Conservation (phyloP, 768 basidiomycete species). For the Phaffia australis region DNA sequence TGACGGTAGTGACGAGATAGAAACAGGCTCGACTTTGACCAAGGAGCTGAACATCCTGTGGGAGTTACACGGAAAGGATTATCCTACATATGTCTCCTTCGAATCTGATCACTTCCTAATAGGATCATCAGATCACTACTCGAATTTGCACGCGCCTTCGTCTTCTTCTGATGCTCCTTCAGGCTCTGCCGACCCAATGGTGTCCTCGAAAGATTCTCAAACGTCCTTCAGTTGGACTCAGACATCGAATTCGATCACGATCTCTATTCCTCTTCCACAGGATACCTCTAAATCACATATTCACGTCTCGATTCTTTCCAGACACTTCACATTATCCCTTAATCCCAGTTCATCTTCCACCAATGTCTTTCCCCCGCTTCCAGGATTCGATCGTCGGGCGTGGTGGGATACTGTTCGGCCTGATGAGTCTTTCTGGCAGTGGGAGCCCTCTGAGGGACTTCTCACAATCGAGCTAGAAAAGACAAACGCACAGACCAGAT, state of each 20-base stretch:
- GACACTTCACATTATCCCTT: slow-evolving; percentile 57
- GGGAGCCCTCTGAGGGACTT: slow-evolving; percentile 55
- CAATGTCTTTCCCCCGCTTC: neutral
- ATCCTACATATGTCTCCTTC: neutral
- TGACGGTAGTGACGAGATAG: neutral
- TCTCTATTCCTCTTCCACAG: slow-evolving; percentile 74
- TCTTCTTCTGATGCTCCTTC: slow-evolving; percentile 48
- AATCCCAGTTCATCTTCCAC: neutral
- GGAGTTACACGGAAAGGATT: slow-evolving; percentile 13
- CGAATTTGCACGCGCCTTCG: slow-evolving; percentile 41
- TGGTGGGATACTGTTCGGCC: slow-evolving; percentile 69
- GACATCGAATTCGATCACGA: slow-evolving; percentile 64
- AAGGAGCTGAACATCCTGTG: slow-evolving; percentile 15
- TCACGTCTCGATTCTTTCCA: slow-evolving; percentile 54
- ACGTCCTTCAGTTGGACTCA: slow-evolving; percentile 92
- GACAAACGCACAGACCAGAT: slow-evolving; percentile 65
- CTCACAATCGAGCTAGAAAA: slow-evolving; percentile 82
- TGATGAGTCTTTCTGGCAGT: slow-evolving; percentile 82
- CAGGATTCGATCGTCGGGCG: slow-evolving; percentile 18
- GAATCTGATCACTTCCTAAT: slow-evolving; percentile 8
- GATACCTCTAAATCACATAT: slow-evolving; percentile 54
- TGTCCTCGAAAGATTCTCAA: slow-evolving; percentile 42
- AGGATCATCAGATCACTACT: slow-evolving; percentile 13
- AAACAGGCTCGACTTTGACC: neutral
- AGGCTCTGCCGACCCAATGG: slow-evolving; percentile 38